Conservation (phyloP, 2,329 filamentous ascomycete genomes). For the Aspergillus sp. region DNA sequence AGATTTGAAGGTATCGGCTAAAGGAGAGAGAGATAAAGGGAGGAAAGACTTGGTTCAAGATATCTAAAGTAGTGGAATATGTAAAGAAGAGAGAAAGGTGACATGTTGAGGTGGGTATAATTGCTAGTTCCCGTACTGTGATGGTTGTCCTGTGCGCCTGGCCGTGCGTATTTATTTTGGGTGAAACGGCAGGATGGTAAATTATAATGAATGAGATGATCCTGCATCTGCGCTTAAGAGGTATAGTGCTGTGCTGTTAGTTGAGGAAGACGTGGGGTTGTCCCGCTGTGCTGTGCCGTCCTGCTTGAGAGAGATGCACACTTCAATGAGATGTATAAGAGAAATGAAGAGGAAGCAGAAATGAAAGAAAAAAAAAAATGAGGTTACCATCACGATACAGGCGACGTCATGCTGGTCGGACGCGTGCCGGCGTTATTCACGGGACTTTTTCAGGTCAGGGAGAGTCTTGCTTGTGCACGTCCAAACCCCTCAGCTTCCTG, state of each 20-base stretch:
- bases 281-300: neutral
- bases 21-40: neutral
- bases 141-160: conserved; percentile 10
- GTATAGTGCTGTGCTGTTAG: conserved; percentile 5
- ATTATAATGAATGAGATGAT: conserved; percentile 6
- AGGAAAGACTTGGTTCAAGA: neutral
- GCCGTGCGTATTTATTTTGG: neutral
- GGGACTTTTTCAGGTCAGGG: neutral
- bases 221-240: conserved; percentile 12
- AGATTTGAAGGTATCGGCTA: neutral
- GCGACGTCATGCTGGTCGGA: neutral
- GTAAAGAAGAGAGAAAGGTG: neutral
- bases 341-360: neutral
- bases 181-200: neutral
- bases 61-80: neutral
- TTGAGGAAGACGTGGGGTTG: neutral
- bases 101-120: conserved; percentile 5
- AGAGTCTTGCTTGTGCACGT: conserved; percentile 43
- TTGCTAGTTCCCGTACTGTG: neutral
- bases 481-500: conserved; percentile 65
- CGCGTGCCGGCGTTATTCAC: neutral
- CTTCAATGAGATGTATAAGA: neutral
- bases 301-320: neutral
- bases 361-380: neutral
- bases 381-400: conserved; percentile 4